Conservation (phyloP, 352 stramenopile species). For the Saprolegnia parasitica region DNA sequence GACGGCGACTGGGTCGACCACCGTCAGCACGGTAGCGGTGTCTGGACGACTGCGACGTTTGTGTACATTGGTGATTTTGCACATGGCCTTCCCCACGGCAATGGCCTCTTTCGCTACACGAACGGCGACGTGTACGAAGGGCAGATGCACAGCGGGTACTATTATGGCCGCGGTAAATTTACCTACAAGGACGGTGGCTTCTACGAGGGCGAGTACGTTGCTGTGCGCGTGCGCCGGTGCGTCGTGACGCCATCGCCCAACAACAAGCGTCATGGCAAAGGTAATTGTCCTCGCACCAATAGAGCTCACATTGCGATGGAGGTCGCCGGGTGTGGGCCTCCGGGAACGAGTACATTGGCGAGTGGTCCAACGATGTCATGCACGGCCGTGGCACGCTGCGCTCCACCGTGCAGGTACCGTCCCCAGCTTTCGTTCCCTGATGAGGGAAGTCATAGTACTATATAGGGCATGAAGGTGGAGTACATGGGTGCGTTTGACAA, state of each 20-base stretch:
- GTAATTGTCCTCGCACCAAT: constrained; percentile 7
- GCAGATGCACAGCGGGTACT: constrained; percentile 41
- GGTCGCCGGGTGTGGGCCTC: constrained; percentile 42
- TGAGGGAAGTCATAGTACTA: too few species aligned
- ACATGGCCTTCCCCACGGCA: constrained; percentile 45
- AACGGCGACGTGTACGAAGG: constrained; percentile 75
- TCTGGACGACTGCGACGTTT: constrained; percentile 46
- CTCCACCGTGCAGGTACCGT: constrained; percentile 17
- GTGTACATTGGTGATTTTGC: constrained; percentile 61
- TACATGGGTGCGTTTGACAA: constrained; percentile 52
- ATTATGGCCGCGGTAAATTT: constrained; percentile 45
- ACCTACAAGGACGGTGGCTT: constrained; percentile 46
- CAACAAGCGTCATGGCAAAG: constrained; percentile 48
- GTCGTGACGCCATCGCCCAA: not conserved
- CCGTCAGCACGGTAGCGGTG: constrained; percentile 48
- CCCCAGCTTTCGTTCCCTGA: too few species aligned
- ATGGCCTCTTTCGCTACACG: constrained; percentile 48
- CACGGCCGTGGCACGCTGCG: constrained; percentile 50
- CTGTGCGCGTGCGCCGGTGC: not conserved
- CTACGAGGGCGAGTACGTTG: constrained; percentile 51
- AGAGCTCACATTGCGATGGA: not conserved
- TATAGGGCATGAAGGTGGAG: constrained; percentile 10
- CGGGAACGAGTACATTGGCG: constrained; percentile 49
- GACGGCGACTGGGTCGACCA: constrained; percentile 66
- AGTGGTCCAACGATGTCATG: constrained; percentile 54